phyloP scores from a whole-genome alignment of 23 red algal genomes.

The Gracilaria domingensis region DNA sequence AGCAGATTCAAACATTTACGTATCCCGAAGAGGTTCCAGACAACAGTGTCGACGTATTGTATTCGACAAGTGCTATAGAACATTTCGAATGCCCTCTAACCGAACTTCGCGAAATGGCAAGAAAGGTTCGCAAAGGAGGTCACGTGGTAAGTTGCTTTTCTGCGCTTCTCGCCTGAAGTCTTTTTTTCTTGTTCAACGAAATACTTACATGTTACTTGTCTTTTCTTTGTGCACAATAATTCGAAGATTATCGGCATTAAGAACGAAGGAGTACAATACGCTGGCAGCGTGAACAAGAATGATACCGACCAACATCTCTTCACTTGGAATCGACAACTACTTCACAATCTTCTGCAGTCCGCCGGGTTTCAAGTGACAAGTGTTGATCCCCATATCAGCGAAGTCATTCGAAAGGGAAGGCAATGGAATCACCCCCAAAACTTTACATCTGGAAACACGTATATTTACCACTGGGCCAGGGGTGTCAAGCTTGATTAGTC shows the following conservation, averaged over 20 bases:
- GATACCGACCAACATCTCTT: conserved; percentile 40
- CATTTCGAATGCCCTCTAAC: conserved; percentile 62
- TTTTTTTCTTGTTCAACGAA: background rate
- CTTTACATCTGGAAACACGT: background rate
- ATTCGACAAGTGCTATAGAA: conserved; percentile 54
- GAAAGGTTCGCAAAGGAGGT: conserved; percentile 41
- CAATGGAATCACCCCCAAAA: background rate
- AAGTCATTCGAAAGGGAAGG: conserved; percentile 9
- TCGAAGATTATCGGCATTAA: conserved; percentile 39
- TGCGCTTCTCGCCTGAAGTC: background rate
- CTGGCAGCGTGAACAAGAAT: background rate
- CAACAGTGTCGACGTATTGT: conserved; percentile 30
- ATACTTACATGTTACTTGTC: background rate
- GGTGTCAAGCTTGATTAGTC: background rate
- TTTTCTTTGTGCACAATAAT: background rate
- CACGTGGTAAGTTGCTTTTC: conserved; percentile 3
- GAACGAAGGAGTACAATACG: conserved; percentile 54
- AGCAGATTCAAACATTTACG: background rate
- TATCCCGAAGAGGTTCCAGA: conserved; percentile 44
- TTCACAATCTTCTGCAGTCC: conserved; percentile 38
- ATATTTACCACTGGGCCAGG: conserved; percentile 14
- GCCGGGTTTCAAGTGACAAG: conserved; percentile 37
- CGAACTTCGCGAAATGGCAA: conserved; percentile 42
- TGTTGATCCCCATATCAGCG: conserved; percentile 29
- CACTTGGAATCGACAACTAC: conserved; percentile 49